Conservation (phyloP, 2,329 filamentous ascomycete species). For the Penicillium sclerotiorum region DNA sequence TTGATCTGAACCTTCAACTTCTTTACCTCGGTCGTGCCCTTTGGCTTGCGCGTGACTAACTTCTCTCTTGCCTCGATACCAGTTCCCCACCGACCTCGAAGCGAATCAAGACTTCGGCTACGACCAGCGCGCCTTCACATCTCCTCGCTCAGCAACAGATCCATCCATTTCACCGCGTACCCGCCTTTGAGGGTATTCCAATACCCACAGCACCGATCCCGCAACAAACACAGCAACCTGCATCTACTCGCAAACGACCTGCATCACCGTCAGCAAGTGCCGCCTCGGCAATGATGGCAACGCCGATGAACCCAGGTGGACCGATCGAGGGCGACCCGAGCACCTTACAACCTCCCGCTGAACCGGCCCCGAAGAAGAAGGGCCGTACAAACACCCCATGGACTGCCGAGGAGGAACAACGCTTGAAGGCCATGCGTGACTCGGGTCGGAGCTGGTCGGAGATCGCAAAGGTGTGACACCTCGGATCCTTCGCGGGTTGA, state of each 20-base stretch:
- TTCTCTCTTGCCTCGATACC: conserved; percentile 2
- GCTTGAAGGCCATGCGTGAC: conserved; percentile 92
- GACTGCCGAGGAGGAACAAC: conserved; percentile 91
- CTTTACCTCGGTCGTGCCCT: not conserved
- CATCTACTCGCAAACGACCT: conserved; percentile 47
- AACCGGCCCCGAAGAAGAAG: conserved; percentile 67
- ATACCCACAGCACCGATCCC: conserved; percentile 42
- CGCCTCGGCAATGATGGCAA: conserved; percentile 41
- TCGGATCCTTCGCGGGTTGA: not conserved
- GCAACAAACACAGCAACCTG: conserved; percentile 32
- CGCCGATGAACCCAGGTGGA: conserved; percentile 32
- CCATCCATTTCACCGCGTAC: conserved; percentile 38
- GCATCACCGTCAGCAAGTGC: conserved; percentile 42
- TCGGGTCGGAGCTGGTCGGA: conserved; percentile 94
- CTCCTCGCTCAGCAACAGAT: conserved; percentile 43
- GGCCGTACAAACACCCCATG: conserved; percentile 98
- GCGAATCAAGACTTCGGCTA: conserved; percentile 44
- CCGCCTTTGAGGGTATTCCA: conserved; percentile 42
- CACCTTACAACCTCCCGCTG: conserved; percentile 27
- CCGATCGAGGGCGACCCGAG: conserved; percentile 34
- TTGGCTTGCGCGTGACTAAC: not conserved
- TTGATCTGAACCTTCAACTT: not conserved
- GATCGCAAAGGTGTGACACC: conserved; percentile 80
- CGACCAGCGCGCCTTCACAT: conserved; percentile 39
- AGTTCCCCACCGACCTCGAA: conserved; percentile 47